phyloP scores from a whole-genome alignment of 805 yeast genomes.

The Huiozyma sinensis region DNA sequence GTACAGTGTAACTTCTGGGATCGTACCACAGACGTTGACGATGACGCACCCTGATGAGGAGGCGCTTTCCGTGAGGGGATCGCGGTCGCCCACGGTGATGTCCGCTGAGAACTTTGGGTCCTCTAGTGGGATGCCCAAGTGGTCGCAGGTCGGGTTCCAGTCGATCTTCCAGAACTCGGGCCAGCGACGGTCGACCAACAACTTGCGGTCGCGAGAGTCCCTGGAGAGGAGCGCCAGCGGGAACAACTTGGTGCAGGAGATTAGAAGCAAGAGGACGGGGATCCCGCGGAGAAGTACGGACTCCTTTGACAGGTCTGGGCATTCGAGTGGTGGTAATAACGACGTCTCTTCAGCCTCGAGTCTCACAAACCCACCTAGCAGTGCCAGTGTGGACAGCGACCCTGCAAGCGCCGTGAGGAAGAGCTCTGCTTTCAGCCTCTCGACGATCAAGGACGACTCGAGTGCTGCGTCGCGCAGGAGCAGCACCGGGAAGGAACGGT shows the following conservation, averaged over 20 bases:
- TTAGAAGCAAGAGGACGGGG: no score
- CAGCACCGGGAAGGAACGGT: conserved; percentile 6
- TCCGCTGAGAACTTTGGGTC: background rate
- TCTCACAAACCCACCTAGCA: no score
- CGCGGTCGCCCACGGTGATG: background rate
- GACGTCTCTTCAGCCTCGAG: no score
- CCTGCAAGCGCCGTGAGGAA: background rate
- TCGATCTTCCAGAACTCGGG: conserved; percentile 10
- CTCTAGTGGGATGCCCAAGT: conserved; percentile 3
- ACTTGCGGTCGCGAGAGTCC: background rate
- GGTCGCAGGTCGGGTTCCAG: conserved; percentile 14
- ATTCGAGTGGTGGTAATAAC: background rate
- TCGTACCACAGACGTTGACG: conserved; percentile 21
- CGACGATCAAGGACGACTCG: conserved; percentile 1
- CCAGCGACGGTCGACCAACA: conserved; percentile 3
- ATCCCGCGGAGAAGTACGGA: conserved; percentile 1
- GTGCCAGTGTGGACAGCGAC: no score
- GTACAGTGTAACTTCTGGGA: conserved; percentile 23
- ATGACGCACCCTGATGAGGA: background rate
- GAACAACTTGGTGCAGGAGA: no score
- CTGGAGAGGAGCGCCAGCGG: no score
- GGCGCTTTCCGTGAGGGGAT: background rate
- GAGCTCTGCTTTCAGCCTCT: conserved; percentile 4
- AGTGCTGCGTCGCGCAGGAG: no score
- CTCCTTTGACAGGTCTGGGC: conserved; percentile 2